Conservation (phyloP, 768 basidiomycete species). For the Polyporus arcularius region DNA sequence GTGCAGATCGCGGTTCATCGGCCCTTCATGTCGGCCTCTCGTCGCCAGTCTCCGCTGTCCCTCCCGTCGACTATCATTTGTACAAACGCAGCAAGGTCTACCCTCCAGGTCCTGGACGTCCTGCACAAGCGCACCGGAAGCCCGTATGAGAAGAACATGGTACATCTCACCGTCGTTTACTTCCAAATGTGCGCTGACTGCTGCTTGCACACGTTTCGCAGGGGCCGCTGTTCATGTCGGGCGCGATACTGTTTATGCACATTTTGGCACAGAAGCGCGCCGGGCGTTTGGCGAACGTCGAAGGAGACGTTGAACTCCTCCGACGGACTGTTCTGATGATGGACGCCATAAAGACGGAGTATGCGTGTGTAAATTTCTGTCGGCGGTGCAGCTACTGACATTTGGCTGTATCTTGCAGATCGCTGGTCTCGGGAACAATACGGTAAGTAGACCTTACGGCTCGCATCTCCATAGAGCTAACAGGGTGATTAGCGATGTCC, state of each 20-base stretch:
- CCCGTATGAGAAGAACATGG: neutral
- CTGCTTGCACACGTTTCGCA: neutral
- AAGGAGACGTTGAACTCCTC: slow-evolving; percentile 41
- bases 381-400: too few species aligned
- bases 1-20: slow-evolving; percentile 71
- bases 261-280: slow-evolving; percentile 45
- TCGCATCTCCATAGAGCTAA: too few species aligned
- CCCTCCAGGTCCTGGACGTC: slow-evolving; percentile 67
- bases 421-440: too few species aligned
- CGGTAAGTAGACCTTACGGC: too few species aligned
- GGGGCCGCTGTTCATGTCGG: slow-evolving; percentile 41
- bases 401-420: too few species aligned
- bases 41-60: slow-evolving; percentile 46
- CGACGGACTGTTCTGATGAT: slow-evolving; percentile 37
- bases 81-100: slow-evolving; percentile 78
- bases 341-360: slow-evolving; percentile 10
- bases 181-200: too few species aligned
- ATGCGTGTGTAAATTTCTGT: neutral
- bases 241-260: slow-evolving; percentile 48
- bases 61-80: slow-evolving; percentile 78
- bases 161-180: neutral
- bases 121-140: slow-evolving; percentile 26
- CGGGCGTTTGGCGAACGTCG: slow-evolving; percentile 30
- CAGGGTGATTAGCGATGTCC: too few species aligned
- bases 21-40: slow-evolving; percentile 66